A percentile compares a stretch with the other conserved stretches of the same genome.
Evolutionary conservation across 805 yeast genomes (phyloP).

Genomic region (Candida orba): DNA sequence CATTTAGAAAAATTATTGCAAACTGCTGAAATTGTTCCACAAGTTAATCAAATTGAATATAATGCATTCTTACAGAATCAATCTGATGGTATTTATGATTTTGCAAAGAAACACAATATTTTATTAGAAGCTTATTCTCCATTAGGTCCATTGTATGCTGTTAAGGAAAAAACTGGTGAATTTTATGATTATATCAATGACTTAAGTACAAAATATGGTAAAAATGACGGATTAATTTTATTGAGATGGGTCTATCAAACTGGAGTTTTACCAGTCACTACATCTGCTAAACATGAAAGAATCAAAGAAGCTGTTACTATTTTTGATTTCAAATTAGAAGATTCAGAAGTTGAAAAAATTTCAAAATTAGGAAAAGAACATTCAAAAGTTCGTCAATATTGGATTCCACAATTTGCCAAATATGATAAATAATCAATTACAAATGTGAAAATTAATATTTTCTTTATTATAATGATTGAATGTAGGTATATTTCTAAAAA

Average conservation of each 20-base stretch:
- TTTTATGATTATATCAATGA: conserved; percentile 33
- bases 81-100: conserved; percentile 47
- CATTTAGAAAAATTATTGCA: conserved; percentile 38
- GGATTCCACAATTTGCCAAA: conserved; percentile 24
- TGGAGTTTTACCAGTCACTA: conserved; percentile 68
- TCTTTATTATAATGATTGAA: no score
- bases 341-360: conserved; percentile 42
- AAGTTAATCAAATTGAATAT: conserved; percentile 58
- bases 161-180: conserved; percentile 33
- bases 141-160: conserved; percentile 51
- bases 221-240: conserved; percentile 55
- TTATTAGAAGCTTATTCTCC: conserved; percentile 63
- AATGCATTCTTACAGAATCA: conserved; percentile 67
- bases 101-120: conserved; percentile 41
- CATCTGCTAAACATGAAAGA: conserved; percentile 54
- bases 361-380: conserved; percentile 34
- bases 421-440: conserved; percentile 6
- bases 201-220: conserved; percentile 49
- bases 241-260: conserved; percentile 63
- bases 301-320: conserved; percentile 44
- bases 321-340: conserved; percentile 45
- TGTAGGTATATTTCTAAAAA: no score
- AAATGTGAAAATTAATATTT: not conserved
- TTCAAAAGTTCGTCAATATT: conserved; percentile 27
- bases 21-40: conserved; percentile 37